phyloP scores from a whole-genome alignment of 306 rosid species.

The Rosa rugosa region DNA sequence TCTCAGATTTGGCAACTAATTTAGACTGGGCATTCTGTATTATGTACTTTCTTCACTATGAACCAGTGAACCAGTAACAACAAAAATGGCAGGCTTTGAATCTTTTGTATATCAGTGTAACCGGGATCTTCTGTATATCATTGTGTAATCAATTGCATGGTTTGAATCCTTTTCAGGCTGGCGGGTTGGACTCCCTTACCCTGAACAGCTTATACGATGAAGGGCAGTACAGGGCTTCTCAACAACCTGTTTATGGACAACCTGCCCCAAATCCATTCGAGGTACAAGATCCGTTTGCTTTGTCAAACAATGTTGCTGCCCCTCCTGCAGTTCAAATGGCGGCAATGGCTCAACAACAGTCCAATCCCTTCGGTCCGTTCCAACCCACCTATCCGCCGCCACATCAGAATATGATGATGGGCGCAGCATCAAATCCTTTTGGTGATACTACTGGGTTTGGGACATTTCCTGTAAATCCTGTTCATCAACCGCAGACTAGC shows the following conservation, averaged over 20 bases:
- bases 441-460: conserved; percentile 80
- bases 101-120: neutral
- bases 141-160: neutral
- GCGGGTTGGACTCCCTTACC: conserved; percentile 94
- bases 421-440: conserved; percentile 78
- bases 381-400: conserved; percentile 55
- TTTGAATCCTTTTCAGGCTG: conserved; percentile 60
- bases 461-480: conserved; percentile 53
- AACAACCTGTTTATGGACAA: conserved; percentile 84
- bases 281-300: conserved; percentile 82
- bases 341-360: conserved; percentile 62
- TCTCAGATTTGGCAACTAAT: neutral
- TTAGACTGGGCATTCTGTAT: neutral
- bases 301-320: conserved; percentile 64
- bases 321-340: conserved; percentile 76
- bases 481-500: conserved; percentile 63
- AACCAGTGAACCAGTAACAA: neutral
- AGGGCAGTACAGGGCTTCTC: conserved; percentile 81
- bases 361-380: conserved; percentile 86
- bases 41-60: neutral
- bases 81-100: neutral
- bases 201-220: conserved; percentile 86
- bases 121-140: neutral
- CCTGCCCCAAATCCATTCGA: conserved; percentile 95
- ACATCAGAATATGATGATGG: conserved; percentile 69